Conservation (phyloP, 208 protist genomes). For the Herpetomonas tarakana region DNA sequence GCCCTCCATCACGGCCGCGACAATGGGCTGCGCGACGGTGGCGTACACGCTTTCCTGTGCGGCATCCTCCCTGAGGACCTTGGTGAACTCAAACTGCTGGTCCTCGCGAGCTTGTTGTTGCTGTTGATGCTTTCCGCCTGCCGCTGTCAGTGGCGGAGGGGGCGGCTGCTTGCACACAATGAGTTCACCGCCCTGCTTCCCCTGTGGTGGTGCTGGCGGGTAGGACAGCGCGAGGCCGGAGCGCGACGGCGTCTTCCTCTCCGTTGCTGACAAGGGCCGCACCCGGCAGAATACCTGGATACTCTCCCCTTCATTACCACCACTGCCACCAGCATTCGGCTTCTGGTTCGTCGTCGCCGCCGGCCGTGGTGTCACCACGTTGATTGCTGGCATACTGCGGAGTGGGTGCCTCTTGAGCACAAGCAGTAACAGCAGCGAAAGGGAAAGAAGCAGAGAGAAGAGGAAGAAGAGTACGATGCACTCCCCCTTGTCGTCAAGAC, state of each 20-base stretch:
- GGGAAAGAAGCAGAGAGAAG: too few relatives aligned
- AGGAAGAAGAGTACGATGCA: too few relatives aligned
- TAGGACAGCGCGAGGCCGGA: conserved; percentile 12
- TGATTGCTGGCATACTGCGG: too few relatives aligned
- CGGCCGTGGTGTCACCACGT: too few relatives aligned
- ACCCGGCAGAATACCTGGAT: conserved; percentile 54
- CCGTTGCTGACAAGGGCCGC: conserved; percentile 27
- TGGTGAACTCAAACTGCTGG: conserved; percentile 61
- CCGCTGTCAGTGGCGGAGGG: not conserved
- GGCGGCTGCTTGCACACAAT: not conserved
- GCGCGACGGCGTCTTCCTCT: conserved; percentile 11
- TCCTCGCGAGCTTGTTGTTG: conserved; percentile 1
- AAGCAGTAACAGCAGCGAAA: too few relatives aligned
- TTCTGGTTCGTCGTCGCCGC: too few relatives aligned
- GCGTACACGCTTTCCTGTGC: conserved; percentile 80
- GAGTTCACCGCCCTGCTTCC: conserved; percentile 9
- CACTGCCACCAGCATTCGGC: too few relatives aligned
- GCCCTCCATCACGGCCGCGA: conserved; percentile 87
- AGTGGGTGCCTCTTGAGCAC: too few relatives aligned
- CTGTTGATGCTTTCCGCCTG: not conserved
- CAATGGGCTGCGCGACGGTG: conserved; percentile 77
- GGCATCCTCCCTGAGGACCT: conserved; percentile 43
- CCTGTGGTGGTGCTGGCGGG: conserved; percentile 10
- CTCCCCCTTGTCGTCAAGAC: too few relatives aligned
- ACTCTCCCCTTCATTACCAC: too few relatives aligned